Evolutionary conservation across 2,329 filamentous ascomycete species (phyloP).

Genomic region (Botryotinia globosa): DNA sequence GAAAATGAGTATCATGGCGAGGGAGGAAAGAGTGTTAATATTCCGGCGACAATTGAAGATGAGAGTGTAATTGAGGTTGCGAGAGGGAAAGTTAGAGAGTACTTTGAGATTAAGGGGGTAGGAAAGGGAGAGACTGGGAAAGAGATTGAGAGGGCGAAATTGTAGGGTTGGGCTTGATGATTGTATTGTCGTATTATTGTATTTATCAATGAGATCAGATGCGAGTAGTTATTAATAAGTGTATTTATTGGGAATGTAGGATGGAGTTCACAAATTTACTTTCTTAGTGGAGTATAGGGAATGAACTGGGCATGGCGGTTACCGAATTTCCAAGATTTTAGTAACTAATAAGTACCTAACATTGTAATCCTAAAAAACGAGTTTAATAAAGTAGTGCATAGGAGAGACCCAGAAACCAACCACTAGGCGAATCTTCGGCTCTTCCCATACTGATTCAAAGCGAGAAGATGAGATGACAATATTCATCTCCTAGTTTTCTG

Average conservation of each 20-base stretch:
- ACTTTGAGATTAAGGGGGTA: conserved; percentile 56
- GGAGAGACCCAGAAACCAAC: neutral
- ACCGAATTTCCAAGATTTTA: neutral
- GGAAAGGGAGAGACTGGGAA: conserved; percentile 31
- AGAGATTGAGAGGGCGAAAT: conserved; percentile 42
- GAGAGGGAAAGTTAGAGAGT: conserved; percentile 66
- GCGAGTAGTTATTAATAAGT: neutral
- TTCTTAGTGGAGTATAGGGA: neutral
- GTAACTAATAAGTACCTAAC: neutral
- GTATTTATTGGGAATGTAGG: neutral
- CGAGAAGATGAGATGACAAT: neutral
- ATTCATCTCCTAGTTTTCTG: neutral
- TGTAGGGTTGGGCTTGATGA: conserved; percentile 38
- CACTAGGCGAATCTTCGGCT: neutral
- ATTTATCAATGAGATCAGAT: neutral
- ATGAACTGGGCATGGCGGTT: neutral
- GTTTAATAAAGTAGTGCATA: neutral
- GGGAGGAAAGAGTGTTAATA: conserved; percentile 66
- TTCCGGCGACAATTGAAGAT: conserved; percentile 87
- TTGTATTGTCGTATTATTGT: neutral
- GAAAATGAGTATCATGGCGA: conserved; percentile 82
- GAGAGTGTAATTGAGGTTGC: conserved; percentile 70
- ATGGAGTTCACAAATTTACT: neutral
- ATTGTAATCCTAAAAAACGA: neutral
- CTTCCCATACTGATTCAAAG: neutral